Evolutionary conservation across 108 stramenopile genomes (phyloP).

Genomic region (Schizochytrium sp.): DNA sequence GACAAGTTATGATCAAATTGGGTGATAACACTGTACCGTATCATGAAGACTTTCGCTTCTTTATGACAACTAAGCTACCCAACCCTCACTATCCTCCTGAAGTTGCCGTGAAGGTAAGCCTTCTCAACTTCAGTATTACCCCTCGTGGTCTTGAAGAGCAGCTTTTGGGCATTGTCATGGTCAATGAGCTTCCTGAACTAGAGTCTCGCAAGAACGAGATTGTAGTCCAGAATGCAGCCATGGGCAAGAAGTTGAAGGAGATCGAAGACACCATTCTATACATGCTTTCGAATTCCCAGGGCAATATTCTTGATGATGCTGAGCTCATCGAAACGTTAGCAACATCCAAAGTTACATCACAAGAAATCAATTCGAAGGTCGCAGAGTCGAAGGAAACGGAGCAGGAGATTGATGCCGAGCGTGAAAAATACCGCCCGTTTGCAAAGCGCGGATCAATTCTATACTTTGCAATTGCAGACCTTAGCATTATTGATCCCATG

Average conservation of each 20-base stretch:
- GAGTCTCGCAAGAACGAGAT: constrained; percentile 76
- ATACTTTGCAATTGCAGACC: constrained; percentile 76
- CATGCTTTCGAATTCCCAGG: constrained; percentile 73
- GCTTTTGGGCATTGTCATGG: constrained; percentile 75
- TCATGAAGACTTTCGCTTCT: constrained; percentile 76
- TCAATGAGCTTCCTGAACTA: constrained; percentile 77
- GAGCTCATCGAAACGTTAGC: constrained; percentile 76
- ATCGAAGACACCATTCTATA: constrained; percentile 76
- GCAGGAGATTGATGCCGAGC: constrained; percentile 71
- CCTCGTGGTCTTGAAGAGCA: constrained; percentile 76
- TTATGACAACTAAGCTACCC: constrained; percentile 75
- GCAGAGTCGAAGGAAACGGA: constrained; percentile 73
- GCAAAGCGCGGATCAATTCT: constrained; percentile 74
- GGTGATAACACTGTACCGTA: constrained; percentile 80
- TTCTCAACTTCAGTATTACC: constrained; percentile 78
- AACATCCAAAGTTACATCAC: constrained; percentile 69
- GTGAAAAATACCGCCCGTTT: constrained; percentile 73
- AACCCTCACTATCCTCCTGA: constrained; percentile 79
- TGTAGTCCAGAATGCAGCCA: constrained; percentile 65
- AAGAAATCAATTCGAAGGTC: constrained; percentile 74
- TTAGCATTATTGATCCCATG: constrained; percentile 75
- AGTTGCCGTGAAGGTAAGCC: constrained; percentile 74
- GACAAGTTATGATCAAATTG: constrained; percentile 81
- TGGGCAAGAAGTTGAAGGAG: constrained; percentile 72
- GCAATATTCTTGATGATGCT: constrained; percentile 75